phyloP scores from a whole-genome alignment of 805 yeast genomes.

The Ogataea nitratoaversa region DNA sequence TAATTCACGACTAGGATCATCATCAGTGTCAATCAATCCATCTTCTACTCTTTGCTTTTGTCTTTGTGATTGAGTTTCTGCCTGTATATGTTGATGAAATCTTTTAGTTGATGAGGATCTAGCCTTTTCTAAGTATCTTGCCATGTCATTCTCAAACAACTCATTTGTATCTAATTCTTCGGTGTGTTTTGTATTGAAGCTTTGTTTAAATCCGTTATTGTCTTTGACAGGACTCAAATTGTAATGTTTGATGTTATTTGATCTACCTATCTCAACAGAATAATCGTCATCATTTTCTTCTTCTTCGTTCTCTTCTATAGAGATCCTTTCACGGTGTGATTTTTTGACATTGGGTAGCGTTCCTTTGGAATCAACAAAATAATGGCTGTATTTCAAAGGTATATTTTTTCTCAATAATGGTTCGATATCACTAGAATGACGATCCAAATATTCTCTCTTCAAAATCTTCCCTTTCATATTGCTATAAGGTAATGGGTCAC shows the following conservation, averaged over 20 bases:
- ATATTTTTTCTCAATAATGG: slow-evolving; percentile 25
- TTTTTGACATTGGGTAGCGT: neutral
- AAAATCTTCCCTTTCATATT: slow-evolving; percentile 27
- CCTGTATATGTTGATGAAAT: neutral
- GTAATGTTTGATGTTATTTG: slow-evolving; percentile 9
- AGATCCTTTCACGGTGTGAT: slow-evolving; percentile 1
- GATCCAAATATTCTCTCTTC: slow-evolving; percentile 16
- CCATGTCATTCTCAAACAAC: slow-evolving; percentile 19
- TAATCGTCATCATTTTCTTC: slow-evolving; percentile 6
- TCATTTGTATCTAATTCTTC: slow-evolving; percentile 21
- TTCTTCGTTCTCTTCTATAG: too few species aligned
- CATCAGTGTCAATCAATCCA: slow-evolving; percentile 4
- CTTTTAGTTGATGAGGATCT: neutral
- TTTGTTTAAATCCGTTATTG: slow-evolving; percentile 1
- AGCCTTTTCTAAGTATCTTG: slow-evolving; percentile 6
- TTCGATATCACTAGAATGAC: slow-evolving; percentile 27
- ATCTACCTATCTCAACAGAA: slow-evolving; percentile 28
- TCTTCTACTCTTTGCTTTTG: slow-evolving; percentile 5
- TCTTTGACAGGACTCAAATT: slow-evolving; percentile 27
- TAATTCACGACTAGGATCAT: slow-evolving; percentile 6
- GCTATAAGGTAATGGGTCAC: slow-evolving; percentile 27
- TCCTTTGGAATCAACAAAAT: slow-evolving; percentile 14
- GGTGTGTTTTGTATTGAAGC: slow-evolving; percentile 20
- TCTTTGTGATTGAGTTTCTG: neutral
- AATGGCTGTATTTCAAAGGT: slow-evolving; percentile 24